Conservation (phyloP, 345 rosid species). For the Bretschneidera sinensis region DNA sequence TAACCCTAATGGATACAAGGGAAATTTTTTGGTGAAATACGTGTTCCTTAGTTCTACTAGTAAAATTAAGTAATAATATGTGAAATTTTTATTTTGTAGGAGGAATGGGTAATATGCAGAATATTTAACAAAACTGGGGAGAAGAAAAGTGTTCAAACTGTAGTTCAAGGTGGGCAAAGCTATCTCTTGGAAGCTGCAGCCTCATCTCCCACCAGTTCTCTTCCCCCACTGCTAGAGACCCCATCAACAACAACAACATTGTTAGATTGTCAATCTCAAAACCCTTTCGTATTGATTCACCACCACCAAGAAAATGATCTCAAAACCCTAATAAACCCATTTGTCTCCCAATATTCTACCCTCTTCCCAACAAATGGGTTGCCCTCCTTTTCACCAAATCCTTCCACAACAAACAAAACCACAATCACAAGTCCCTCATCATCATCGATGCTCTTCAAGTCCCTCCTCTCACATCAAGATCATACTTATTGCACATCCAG, state of each 20-base stretch:
- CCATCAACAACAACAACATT: constrained; percentile 28
- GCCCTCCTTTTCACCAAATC: constrained; percentile 11
- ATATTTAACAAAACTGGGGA: constrained; percentile 74
- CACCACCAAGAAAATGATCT: constrained; percentile 40
- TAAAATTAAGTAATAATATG: background rate
- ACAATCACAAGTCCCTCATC: constrained; percentile 19
- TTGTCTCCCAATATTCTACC: constrained; percentile 30
- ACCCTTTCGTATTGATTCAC: constrained; percentile 28
- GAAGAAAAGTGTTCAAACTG: constrained; percentile 46
- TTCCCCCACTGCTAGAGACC: constrained; percentile 54
- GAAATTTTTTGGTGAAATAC: constrained; percentile 13
- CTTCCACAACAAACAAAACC: constrained; percentile 19
- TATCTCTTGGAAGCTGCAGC: constrained; percentile 19
- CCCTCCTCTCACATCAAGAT: constrained; percentile 43
- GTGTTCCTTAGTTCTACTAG: background rate
- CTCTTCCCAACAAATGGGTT: constrained; percentile 17
- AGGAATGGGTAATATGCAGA: constrained; percentile 96
- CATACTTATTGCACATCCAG: constrained; percentile 28
- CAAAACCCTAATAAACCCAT: constrained; percentile 38
- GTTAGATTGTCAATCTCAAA: constrained; percentile 33
- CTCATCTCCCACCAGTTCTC: constrained; percentile 17
- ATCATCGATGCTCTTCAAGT: constrained; percentile 43
- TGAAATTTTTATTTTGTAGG: constrained; percentile 42
- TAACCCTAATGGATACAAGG: constrained; percentile 13
- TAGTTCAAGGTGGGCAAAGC: constrained; percentile 38